A percentile compares a stretch with the other conserved stretches of the same genome.
Evolutionary conservation across 2,329 filamentous ascomycete species (phyloP).

Genomic region (Coniochaeta ligniaria): DNA sequence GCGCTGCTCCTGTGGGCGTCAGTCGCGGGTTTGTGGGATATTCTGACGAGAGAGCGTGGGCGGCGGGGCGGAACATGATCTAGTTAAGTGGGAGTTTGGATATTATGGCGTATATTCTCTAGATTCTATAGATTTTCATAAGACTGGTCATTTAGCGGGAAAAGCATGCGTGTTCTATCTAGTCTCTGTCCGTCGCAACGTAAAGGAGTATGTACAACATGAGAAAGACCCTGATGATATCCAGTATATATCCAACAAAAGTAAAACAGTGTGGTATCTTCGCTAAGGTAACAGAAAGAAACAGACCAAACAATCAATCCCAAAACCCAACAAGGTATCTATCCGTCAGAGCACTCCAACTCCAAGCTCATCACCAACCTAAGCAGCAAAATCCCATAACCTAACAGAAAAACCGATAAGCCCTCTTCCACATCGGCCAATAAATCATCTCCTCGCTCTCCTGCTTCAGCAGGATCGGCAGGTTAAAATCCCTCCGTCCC

Average conservation of each 20-base stretch:
- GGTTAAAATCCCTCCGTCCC: constrained; percentile 76
- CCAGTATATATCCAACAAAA: background rate
- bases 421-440: constrained; percentile 72
- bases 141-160: background rate
- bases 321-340: background rate
- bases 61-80: background rate
- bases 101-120: background rate
- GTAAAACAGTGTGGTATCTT: background rate
- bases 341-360: background rate
- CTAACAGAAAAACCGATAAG: constrained; percentile 68
- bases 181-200: background rate
- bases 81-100: background rate
- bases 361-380: background rate
- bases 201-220: background rate
- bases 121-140: no score
- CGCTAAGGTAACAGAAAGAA: background rate
- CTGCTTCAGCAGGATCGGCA: constrained; percentile 70
- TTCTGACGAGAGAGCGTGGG: background rate
- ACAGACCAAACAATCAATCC: background rate
- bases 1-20: background rate
- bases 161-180: background rate
- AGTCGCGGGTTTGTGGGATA: background rate
- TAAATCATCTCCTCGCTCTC: constrained; percentile 65
- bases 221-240: background rate
- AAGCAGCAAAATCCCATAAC: background rate